phyloP scores from a whole-genome alignment of 2,329 filamentous ascomycete genomes.

The Colletotrichum incanum region DNA sequence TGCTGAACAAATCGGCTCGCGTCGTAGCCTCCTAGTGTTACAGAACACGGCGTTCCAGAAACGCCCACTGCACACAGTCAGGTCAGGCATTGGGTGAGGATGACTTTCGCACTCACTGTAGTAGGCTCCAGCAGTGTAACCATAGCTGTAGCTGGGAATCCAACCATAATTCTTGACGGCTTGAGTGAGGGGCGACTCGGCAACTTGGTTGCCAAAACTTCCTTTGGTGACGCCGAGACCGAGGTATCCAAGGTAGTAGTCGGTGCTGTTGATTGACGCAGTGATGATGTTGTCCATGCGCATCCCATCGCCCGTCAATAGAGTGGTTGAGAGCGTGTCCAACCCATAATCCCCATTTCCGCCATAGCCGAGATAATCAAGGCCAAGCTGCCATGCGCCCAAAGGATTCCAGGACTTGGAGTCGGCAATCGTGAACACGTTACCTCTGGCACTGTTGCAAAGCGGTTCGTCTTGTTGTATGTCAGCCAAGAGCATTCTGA shows the following conservation, averaged over 20 bases:
- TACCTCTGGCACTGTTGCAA: constrained; percentile 72
- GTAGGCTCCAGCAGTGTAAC: constrained; percentile 82
- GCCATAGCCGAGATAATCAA: constrained; percentile 70
- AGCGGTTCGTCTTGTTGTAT: constrained; percentile 59
- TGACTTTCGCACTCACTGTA: constrained; percentile 69
- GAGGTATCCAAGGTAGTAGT: constrained; percentile 69
- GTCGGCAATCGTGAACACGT: constrained; percentile 66
- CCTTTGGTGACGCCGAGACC: constrained; percentile 71
- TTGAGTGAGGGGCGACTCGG: constrained; percentile 68
- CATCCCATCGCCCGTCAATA: constrained; percentile 54
- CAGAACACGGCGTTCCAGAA: constrained; percentile 65
- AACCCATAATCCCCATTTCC: constrained; percentile 78
- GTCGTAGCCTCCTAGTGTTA: constrained; percentile 82
- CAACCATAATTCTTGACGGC: constrained; percentile 71
- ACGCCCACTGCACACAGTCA: constrained; percentile 51
- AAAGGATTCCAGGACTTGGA: constrained; percentile 73
- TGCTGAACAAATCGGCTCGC: constrained; percentile 73
- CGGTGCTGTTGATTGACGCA: constrained; percentile 69
- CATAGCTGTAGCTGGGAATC: constrained; percentile 82
- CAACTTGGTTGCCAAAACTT: constrained; percentile 64
- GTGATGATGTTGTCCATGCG: constrained; percentile 64
- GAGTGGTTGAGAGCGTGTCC: constrained; percentile 63
- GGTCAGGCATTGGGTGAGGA: constrained; percentile 48
- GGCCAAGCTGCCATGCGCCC: constrained; percentile 73
- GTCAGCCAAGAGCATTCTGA: constrained; percentile 38